These are phyloP conservation scores for Trichoderma arundinaceum DNA, from an alignment of 2,329 filamentous ascomycete species.

Conservation along the genomic window DNA sequence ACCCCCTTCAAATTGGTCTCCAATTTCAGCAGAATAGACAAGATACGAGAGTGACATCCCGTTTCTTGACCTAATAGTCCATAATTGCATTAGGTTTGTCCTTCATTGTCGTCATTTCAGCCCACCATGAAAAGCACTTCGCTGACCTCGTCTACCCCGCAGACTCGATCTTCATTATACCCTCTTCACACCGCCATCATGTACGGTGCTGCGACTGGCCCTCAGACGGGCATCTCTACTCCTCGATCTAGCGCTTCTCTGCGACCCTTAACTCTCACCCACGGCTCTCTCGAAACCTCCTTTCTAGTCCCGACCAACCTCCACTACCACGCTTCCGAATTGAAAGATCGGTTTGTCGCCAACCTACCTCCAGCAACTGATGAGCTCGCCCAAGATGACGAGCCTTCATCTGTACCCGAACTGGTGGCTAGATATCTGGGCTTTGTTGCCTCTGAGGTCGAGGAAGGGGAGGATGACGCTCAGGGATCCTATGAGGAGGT, in stretches of 20 bases:
- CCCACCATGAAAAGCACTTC: background rate
- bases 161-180: constrained; percentile 30
- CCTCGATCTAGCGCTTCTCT: constrained; percentile 92
- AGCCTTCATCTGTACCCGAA: constrained; percentile 94
- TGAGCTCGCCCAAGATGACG: constrained; percentile 96
- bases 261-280: constrained; percentile 85
- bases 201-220: constrained; percentile 83
- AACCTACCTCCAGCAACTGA: constrained; percentile 91
- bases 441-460: constrained; percentile 85
- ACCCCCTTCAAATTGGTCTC: constrained; percentile 3
- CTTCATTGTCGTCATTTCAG: background rate
- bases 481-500: constrained; percentile 92
- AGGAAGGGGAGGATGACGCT: constrained; percentile 87
- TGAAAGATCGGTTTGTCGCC: constrained; percentile 87
- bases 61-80: constrained; percentile 21
- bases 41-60: constrained; percentile 16
- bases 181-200: constrained; percentile 59
- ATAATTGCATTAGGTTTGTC: constrained; percentile 24
- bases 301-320: constrained; percentile 94
- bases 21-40: constrained; percentile 15
- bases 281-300: constrained; percentile 94
- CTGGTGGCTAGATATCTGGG: constrained; percentile 93
- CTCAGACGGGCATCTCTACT: constrained; percentile 95
- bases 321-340: constrained; percentile 93
- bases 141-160: constrained; percentile 28